Evolutionary conservation across 2,329 filamentous ascomycete species (phyloP).

Genomic region (Chaetoscypha palmicola): DNA sequence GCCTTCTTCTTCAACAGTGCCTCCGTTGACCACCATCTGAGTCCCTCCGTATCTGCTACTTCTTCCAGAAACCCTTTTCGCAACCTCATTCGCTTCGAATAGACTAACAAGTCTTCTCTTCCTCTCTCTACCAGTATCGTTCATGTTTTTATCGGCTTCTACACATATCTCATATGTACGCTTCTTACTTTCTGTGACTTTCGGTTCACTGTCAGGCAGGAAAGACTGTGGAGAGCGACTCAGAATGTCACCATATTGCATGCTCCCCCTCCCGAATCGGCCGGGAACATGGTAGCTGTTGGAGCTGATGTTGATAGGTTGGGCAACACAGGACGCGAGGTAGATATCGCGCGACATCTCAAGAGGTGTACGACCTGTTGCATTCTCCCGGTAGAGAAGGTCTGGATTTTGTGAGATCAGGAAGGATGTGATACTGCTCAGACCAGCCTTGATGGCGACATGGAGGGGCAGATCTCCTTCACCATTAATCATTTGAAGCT

Average conservation of each 20-base stretch:
- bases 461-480: constrained; percentile 61
- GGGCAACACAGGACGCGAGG: constrained; percentile 30
- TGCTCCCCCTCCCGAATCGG: too few relatives aligned
- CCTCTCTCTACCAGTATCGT: constrained; percentile 24
- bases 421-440: constrained; percentile 17
- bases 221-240: constrained; percentile 8
- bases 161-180: constrained; percentile 34
- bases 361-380: constrained; percentile 65
- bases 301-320: constrained; percentile 19
- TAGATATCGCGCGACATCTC: constrained; percentile 57
- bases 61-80: constrained; percentile 35
- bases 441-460: constrained; percentile 29
- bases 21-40: constrained; percentile 20
- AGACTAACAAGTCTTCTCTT: constrained; percentile 50
- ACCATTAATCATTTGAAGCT: constrained; percentile 53
- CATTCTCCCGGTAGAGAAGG: constrained; percentile 63
- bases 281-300: too few relatives aligned
- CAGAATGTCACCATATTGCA: constrained; percentile 5
- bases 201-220: not conserved
- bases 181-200: constrained; percentile 16
- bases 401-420: constrained; percentile 21
- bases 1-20: constrained; percentile 15
- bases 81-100: constrained; percentile 55
- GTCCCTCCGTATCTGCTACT: constrained; percentile 12
- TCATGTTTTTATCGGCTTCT: constrained; percentile 20